Evolutionary conservation across 805 yeast genomes (phyloP), one percentile per base, ranked within the genome.

Genomic region (Wickerhamiella azymoides): DNA sequence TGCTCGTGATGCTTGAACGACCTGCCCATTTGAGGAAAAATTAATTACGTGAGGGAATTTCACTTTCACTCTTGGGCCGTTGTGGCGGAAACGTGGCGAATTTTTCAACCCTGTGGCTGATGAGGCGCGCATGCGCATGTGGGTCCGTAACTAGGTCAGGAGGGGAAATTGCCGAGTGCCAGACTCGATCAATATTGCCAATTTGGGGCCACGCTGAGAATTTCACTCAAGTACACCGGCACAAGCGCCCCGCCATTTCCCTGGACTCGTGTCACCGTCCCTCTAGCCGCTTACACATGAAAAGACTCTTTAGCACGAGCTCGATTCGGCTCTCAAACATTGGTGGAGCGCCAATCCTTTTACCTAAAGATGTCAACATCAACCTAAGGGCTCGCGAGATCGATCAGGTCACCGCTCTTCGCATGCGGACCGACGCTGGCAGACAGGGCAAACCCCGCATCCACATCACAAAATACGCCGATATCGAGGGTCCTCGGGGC

Each of bases 1-100:
- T 84, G 81, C 74, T 92, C 98, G 65, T 92, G 98, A 67, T 83
- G 85, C 63, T 92, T 92, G 50, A 92, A 74, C 56, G 83, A 72
- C 63, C 98, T 53, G 36, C 57, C 58, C 59, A 56, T 56, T n/a
- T 16, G 36, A 17, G 33, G 35, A 26, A 40, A 36, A 33, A 21
- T 27, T 13, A 43, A 21, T 18, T 27, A 17, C 13, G 10, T 14
- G 27, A 30, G 19, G 37, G 28, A 37, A 43, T 17, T 33, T 27
- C 14, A n/a, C 21, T 10, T 5, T 5, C 40, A 24, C 13, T 10
- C 10, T 6, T 14, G n/a, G 18, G 19, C 7, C 19, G n/a, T 9
- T 11, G 30, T 6, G 26, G 26, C 26, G 26, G 26, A n/a, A n/a
- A n/a, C n/a, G 24, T 21, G 24, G 24, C 24, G 24, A 21, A 21